These are phyloP conservation scores for Xylaria intraflava DNA, from an alignment of 495 filamentous ascomycete genomes.

Conservation along the genomic window DNA sequence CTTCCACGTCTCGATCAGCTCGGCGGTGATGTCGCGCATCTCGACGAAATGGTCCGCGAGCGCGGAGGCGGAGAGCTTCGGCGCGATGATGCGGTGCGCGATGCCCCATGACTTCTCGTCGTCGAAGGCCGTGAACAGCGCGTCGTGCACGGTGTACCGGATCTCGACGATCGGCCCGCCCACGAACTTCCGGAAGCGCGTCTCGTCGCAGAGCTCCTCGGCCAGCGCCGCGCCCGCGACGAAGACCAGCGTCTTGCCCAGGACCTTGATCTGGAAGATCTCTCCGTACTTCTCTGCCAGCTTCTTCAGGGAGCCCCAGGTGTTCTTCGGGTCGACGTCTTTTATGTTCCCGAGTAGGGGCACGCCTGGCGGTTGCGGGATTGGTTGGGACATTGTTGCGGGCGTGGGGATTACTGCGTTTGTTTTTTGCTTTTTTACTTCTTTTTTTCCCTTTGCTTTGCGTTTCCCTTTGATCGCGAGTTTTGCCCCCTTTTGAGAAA, in stretches of 20 bases:
- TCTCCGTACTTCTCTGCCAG: conserved; percentile 62
- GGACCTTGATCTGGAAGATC: conserved; percentile 60
- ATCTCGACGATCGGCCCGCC: conserved; percentile 49
- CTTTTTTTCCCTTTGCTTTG: too few species aligned
- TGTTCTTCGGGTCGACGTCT: conserved; percentile 54
- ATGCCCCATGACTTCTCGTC: conserved; percentile 61
- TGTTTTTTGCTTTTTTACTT: too few species aligned
- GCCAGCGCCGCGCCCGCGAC: conserved; percentile 50
- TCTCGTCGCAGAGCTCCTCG: conserved; percentile 63
- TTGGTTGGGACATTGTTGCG: conserved; percentile 41
- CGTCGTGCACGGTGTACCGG: conserved; percentile 52
- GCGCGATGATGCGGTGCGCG: conserved; percentile 64
- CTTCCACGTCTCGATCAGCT: conserved; percentile 65
- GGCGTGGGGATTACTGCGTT: too few species aligned
- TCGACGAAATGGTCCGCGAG: conserved; percentile 57
- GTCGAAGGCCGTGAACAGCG: conserved; percentile 62
- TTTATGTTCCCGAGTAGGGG: conserved; percentile 64
- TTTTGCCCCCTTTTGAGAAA: too few species aligned
- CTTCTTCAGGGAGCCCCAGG: conserved; percentile 55
- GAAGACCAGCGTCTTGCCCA: conserved; percentile 37
- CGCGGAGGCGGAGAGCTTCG: conserved; percentile 57
- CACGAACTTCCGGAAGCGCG: conserved; percentile 59
- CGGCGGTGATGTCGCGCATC: conserved; percentile 58
- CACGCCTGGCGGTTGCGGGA: conserved; percentile 60
- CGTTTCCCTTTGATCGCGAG: background rate